Conservation (phyloP, 139 green algal species). For the Spirogloea muscicola region DNA sequence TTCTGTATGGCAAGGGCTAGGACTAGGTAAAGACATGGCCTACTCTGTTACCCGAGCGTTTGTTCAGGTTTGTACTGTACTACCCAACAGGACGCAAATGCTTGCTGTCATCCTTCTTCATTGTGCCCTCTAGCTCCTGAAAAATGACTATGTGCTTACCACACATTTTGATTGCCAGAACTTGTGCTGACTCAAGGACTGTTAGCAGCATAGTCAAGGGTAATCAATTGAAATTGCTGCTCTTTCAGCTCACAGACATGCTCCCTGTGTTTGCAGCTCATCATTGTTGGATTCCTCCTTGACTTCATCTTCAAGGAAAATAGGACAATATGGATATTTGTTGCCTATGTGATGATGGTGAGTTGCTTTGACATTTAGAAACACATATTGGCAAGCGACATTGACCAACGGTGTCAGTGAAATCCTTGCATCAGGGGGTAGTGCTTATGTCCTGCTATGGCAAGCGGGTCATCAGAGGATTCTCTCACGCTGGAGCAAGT, state of each 20-base stretch:
- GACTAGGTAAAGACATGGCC: conserved; percentile 25
- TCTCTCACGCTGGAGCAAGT: not conserved
- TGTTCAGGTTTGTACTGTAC: no score
- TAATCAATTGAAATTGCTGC: no score
- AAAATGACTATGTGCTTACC: no score
- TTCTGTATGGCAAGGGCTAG: not conserved
- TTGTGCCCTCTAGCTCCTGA: no score
- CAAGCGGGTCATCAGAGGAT: not conserved
- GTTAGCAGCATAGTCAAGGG: no score
- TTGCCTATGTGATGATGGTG: not conserved
- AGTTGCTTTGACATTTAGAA: not conserved
- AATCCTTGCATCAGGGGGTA: not conserved
- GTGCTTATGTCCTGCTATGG: not conserved
- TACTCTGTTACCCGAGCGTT: conserved; percentile 18
- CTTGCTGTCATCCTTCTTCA: no score
- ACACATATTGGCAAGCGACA: not conserved
- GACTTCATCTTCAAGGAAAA: conserved; percentile 26
- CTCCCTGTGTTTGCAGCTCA: no score
- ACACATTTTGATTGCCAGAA: no score
- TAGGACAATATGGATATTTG: not conserved
- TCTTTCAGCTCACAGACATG: no score
- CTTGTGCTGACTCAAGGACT: no score
- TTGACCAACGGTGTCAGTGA: not conserved
- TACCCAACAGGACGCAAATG: no score
- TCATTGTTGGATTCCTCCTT: conserved; percentile 27